Evolutionary conservation across 306 rosid genomes (phyloP), one percentile per base, ranked within the genome.

Genomic region (Prunus mongolica): DNA sequence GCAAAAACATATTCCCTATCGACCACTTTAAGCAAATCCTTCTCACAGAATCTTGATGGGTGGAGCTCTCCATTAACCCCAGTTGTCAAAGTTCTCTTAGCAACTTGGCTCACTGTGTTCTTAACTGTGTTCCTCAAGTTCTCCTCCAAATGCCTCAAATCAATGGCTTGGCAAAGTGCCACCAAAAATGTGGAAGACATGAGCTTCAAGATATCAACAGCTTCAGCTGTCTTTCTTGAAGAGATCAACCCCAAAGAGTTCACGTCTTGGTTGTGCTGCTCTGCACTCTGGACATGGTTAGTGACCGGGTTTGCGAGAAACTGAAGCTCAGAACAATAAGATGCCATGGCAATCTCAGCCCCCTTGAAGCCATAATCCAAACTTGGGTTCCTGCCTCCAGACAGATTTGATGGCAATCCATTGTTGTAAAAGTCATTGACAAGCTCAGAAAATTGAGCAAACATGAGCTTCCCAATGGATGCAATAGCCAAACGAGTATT

Each of bases 321-420:
- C 62, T 93, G 98, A 44, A 93, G 89, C 32, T 93, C 98, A 0
- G 98, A 93, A 58, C 98, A 93, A 44, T 91, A 93, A 12, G 96
- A 83, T 2, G 98, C 98, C 98, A 93, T 93, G n/a, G 98, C 98
- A 5, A 93, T 91, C 76, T 93, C 98, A 46, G 96, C 81, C 2
- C 98, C 98, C 78, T 93, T 93, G 78, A 93, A 90, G 8, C 98
- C 97, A 27, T 93, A 93, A 72, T 93, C 98, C 88, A 93, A 84
- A 72, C 98, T 93, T 2, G 97, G 98, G 20, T 93, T 88, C 46
- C 93, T 84, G 4, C 96, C 78, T 3, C 79, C 98, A 14, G 93
- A 70, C 28, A 93, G 93, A 81, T 93, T 93, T 1, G 98, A 93
- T 5, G 98, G 97, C 72, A 93, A 44, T 0, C 98, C 98, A 16